These are phyloP conservation scores for Pythium scleroteichum DNA, from an alignment of 352 stramenopile genomes.

Conservation along the genomic window DNA sequence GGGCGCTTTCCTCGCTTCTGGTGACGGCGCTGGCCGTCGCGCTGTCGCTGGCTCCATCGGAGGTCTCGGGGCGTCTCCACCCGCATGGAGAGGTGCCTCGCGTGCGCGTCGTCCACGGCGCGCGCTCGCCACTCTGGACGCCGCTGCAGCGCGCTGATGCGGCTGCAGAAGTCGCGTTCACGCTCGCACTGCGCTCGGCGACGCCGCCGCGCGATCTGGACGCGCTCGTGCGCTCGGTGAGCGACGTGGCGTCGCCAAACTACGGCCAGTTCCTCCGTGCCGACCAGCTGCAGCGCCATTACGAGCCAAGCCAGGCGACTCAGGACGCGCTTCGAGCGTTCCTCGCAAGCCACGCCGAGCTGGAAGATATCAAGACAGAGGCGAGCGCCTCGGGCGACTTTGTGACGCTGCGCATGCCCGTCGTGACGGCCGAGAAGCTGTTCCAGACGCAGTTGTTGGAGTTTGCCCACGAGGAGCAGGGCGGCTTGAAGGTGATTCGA, in stretches of 20 bases:
- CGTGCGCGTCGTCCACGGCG: conserved; percentile 21
- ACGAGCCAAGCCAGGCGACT: conserved; percentile 30
- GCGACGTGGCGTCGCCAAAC: conserved; percentile 42
- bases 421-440: conserved; percentile 42
- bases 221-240: conserved; percentile 38
- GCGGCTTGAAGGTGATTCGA: conserved; percentile 43
- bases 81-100: neutral
- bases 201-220: conserved; percentile 42
- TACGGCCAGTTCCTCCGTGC: conserved; percentile 55
- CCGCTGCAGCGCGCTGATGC: conserved; percentile 28
- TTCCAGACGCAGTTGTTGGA: conserved; percentile 60
- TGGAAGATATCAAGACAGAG: conserved; percentile 16
- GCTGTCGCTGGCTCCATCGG: neutral
- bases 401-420: conserved; percentile 45
- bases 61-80: conserved; percentile 7
- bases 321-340: conserved; percentile 30
- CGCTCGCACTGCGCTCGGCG: conserved; percentile 35
- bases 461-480: conserved; percentile 35
- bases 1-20: neutral
- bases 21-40: neutral
- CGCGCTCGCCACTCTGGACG: conserved; percentile 10
- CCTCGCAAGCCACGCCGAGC: conserved; percentile 5
- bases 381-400: conserved; percentile 41
- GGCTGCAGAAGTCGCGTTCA: conserved; percentile 33
- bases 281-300: conserved; percentile 40